Conservation (phyloP, 371 early-diverging fungal genomes). For the Haplosporangium sp. region DNA sequence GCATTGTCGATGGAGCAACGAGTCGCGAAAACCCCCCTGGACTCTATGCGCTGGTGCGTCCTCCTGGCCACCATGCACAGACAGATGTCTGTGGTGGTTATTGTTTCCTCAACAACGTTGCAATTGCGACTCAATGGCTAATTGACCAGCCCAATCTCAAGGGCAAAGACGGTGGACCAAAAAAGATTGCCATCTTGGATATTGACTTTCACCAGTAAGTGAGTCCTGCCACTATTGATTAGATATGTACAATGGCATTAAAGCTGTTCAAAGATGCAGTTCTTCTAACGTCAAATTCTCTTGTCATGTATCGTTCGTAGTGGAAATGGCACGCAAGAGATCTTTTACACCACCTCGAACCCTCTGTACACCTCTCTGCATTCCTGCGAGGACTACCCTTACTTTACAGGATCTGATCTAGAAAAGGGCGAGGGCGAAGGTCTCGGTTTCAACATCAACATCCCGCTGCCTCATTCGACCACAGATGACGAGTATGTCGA, state of each 20-base stretch:
- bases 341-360: constrained; percentile 70
- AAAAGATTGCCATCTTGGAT: constrained; percentile 64
- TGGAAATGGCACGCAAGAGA: constrained; percentile 80
- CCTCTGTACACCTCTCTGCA: constrained; percentile 71
- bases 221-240: not conserved
- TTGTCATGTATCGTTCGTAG: constrained; percentile 35
- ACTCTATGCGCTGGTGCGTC: constrained; percentile 76
- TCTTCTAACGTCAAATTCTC: not conserved
- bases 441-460: constrained; percentile 74
- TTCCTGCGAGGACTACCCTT: constrained; percentile 63
- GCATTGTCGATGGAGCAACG: constrained; percentile 3
- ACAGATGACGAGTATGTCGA: constrained; percentile 63
- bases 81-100: constrained; percentile 68
- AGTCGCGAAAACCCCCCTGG: constrained; percentile 36
- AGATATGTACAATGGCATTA: not conserved
- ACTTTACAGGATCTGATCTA: constrained; percentile 68
- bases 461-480: constrained; percentile 66
- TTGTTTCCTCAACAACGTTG: constrained; percentile 71
- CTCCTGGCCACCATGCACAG: constrained; percentile 76
- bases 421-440: constrained; percentile 70
- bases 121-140: constrained; percentile 67
- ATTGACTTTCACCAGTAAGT: constrained; percentile 76
- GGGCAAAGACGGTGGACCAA: constrained; percentile 40
- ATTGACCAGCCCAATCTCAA: constrained; percentile 54
- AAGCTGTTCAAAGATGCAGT: too few relatives aligned